Percentiles rank a stretch among this genome's conserved stretches.
Evolutionary conservation across 2,329 filamentous ascomycete genomes (phyloP).

Genomic region (Xylariaceae sp.): DNA sequence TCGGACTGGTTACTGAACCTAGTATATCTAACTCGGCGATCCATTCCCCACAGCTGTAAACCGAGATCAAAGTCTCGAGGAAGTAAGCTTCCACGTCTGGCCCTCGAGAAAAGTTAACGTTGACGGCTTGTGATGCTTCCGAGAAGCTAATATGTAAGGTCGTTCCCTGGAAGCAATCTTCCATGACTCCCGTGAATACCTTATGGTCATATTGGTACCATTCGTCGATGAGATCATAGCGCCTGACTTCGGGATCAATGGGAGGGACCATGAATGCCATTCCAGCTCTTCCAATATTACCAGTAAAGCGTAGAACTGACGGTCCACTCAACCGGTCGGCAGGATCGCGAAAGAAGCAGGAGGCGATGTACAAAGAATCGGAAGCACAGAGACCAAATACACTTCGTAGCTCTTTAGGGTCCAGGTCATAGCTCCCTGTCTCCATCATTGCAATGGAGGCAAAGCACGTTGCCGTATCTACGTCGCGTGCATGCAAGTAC

Average conservation of each 20-base stretch:
- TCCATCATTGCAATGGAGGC: constrained; percentile 27
- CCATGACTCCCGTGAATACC: constrained; percentile 14
- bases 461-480: constrained; percentile 15
- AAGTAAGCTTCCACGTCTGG: constrained; percentile 13
- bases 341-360: constrained; percentile 18
- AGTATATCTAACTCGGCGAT: constrained; percentile 18
- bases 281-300: constrained; percentile 22
- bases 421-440: constrained; percentile 19
- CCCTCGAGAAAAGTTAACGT: constrained; percentile 5
- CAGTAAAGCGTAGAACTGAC: neutral
- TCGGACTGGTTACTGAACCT: neutral
- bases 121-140: constrained; percentile 7
- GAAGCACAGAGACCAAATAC: constrained; percentile 21
- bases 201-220: constrained; percentile 26
- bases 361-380: constrained; percentile 25
- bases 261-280: constrained; percentile 24
- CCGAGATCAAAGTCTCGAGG: constrained; percentile 15
- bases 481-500: neutral
- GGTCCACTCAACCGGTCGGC: neutral
- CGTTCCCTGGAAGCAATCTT: constrained; percentile 21
- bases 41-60: constrained; percentile 3
- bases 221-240: constrained; percentile 15
- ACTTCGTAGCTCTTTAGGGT: constrained; percentile 1
- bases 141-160: constrained; percentile 28
- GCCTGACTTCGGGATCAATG: constrained; percentile 12